Percentiles rank a stretch among this genome's conserved stretches.
These are phyloP conservation scores for Phlebopus sp. DNA, from an alignment of 1,284 basidiomycete species.

Conservation along the genomic window DNA sequence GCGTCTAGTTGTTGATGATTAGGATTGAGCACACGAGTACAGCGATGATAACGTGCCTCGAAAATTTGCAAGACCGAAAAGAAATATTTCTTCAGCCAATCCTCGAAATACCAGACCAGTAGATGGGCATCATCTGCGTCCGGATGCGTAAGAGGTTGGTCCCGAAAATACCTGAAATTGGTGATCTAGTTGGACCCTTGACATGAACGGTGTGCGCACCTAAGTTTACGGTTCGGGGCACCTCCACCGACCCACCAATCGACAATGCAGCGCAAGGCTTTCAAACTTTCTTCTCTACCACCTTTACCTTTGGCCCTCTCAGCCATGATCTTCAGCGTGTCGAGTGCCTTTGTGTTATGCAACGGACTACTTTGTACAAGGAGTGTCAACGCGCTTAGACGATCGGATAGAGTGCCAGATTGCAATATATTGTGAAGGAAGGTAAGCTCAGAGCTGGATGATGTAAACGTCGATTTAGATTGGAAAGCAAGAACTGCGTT, in stretches of 20 bases:
- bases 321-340: slow-evolving; percentile 74
- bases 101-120: slow-evolving; percentile 89
- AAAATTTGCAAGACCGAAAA: slow-evolving; percentile 89
- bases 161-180: slow-evolving; percentile 77
- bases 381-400: slow-evolving; percentile 89
- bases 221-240: slow-evolving; percentile 77
- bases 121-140: slow-evolving; percentile 74
- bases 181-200: not conserved
- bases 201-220: slow-evolving; percentile 44
- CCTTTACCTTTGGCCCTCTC: slow-evolving; percentile 78
- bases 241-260: slow-evolving; percentile 98
- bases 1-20: slow-evolving; percentile 43
- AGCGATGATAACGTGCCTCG: slow-evolving; percentile 52
- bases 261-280: slow-evolving; percentile 85
- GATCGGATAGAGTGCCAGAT: slow-evolving; percentile 90
- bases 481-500: slow-evolving; percentile 50
- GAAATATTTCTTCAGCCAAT: slow-evolving; percentile 97
- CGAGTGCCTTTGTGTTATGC: slow-evolving; percentile 83
- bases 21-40: too few species aligned
- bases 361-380: slow-evolving; percentile 89
- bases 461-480: slow-evolving; percentile 37
- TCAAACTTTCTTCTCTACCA: slow-evolving; percentile 87
- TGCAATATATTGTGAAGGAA: slow-evolving; percentile 85
- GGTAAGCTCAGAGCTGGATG: slow-evolving; percentile 58
- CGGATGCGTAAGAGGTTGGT: slow-evolving; percentile 78